These are phyloP conservation scores for Papilionanthe hybrid DNA, from an alignment of 116 monocot genomes.

Conservation along the genomic window DNA sequence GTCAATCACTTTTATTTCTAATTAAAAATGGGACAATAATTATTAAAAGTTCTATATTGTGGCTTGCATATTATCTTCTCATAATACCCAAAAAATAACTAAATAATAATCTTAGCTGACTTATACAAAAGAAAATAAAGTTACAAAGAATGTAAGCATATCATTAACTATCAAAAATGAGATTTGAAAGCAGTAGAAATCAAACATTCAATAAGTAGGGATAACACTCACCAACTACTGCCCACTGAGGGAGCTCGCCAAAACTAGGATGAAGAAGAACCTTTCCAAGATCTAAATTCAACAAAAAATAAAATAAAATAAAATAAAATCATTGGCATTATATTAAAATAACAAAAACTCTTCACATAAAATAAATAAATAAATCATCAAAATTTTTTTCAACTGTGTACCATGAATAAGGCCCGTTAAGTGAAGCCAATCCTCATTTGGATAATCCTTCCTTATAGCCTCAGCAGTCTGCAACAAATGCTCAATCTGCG, in stretches of 20 bases:
- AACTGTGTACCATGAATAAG: conserved; percentile 55
- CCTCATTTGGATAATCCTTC: conserved; percentile 66
- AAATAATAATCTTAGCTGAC: too few species aligned
- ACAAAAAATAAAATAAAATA: not conserved
- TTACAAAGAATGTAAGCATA: too few species aligned
- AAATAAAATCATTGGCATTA: not conserved
- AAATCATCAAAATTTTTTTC: not conserved
- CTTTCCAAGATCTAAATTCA: conserved; percentile 61
- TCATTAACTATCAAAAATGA: too few species aligned
- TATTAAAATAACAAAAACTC: not conserved
- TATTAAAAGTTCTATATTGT: too few species aligned
- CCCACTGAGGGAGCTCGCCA: conserved; percentile 73
- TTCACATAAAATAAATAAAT: not conserved
- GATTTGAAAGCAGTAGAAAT: not conserved
- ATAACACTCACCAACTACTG: conserved; percentile 44
- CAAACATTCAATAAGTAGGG: not conserved
- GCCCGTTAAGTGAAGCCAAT: conserved; percentile 75
- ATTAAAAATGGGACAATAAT: too few species aligned
- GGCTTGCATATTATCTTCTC: too few species aligned
- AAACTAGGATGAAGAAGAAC: conserved; percentile 63
- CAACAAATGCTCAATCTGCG: conserved; percentile 79
- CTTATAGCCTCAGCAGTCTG: conserved; percentile 85
- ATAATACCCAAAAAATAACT: too few species aligned
- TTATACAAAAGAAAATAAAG: too few species aligned
- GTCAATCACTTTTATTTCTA: too few species aligned